Conservation (phyloP, 768 basidiomycete genomes). For the Mycena vulgaris region DNA sequence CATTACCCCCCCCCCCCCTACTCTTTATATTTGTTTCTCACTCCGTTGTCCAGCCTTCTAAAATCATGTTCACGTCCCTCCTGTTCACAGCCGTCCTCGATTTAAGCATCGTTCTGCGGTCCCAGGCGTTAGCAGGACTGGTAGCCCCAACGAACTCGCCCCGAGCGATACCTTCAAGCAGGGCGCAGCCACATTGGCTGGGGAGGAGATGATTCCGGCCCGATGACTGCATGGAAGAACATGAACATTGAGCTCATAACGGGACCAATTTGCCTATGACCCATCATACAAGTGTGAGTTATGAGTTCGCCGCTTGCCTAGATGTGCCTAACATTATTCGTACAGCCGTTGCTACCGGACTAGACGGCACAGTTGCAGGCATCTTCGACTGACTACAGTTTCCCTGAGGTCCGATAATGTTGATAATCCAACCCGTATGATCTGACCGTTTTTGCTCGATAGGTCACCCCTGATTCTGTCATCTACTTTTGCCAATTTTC, state of each 20-base stretch:
- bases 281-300: constrained; percentile 71
- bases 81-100: constrained; percentile 57
- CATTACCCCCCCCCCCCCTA: neutral
- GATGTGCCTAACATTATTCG: neutral
- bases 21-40: neutral
- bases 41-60: constrained; percentile 15
- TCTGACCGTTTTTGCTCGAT: neutral
- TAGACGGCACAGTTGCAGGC: constrained; percentile 73
- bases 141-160: constrained; percentile 72
- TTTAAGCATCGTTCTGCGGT: constrained; percentile 54
- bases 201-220: constrained; percentile 62
- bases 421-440: constrained; percentile 6
- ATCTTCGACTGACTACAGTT: constrained; percentile 70
- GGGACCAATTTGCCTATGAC: constrained; percentile 81
- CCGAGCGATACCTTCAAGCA: constrained; percentile 72
- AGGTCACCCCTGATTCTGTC: constrained; percentile 75
- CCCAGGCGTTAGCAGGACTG: constrained; percentile 72
- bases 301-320: neutral
- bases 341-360: constrained; percentile 72
- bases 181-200: constrained; percentile 71
- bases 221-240: constrained; percentile 72
- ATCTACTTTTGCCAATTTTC: constrained; percentile 90
- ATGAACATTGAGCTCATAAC: constrained; percentile 89
- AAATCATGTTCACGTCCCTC: constrained; percentile 56
- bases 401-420: constrained; percentile 71